Percentiles rank a stretch among this genome's conserved stretches.
phyloP scores from a whole-genome alignment of 805 yeast species.

The Wickerhamiella azyma region DNA sequence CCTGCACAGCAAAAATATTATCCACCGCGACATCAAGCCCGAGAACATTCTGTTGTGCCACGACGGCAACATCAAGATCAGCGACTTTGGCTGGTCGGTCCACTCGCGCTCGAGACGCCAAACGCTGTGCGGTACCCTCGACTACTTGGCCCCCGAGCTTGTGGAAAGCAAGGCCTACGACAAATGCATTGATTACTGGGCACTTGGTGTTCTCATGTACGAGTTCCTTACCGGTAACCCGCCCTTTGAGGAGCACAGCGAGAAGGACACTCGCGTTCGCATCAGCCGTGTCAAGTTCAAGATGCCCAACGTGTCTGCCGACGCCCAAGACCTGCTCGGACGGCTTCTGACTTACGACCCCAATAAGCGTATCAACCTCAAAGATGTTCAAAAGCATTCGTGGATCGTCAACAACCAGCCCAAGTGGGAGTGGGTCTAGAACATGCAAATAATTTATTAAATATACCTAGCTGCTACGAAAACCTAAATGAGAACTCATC shows the following conservation, averaged over 20 bases:
- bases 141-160: constrained; percentile 92
- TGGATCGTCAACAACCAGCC: constrained; percentile 63
- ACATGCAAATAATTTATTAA: neutral
- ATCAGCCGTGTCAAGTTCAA: constrained; percentile 64
- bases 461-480: constrained; percentile 9
- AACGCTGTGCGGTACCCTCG: constrained; percentile 90
- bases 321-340: constrained; percentile 63
- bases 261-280: constrained; percentile 56
- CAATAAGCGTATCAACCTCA: constrained; percentile 43
- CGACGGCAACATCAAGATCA: constrained; percentile 63
- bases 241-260: constrained; percentile 77
- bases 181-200: constrained; percentile 77
- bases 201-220: constrained; percentile 73
- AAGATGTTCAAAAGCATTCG: constrained; percentile 58
- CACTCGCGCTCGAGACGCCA: constrained; percentile 47
- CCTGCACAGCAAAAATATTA: constrained; percentile 64
- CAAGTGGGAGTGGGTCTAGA: constrained; percentile 34
- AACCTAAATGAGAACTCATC: constrained; percentile 19
- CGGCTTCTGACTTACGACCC: constrained; percentile 57
- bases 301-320: constrained; percentile 60
- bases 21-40: constrained; percentile 90
- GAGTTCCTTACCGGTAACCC: constrained; percentile 82
- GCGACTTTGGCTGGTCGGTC: constrained; percentile 96
- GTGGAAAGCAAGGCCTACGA: constrained; percentile 73
- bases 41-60: constrained; percentile 75